Conservation (phyloP, 1,139 yeast species). For the Hansenula sp. region DNA sequence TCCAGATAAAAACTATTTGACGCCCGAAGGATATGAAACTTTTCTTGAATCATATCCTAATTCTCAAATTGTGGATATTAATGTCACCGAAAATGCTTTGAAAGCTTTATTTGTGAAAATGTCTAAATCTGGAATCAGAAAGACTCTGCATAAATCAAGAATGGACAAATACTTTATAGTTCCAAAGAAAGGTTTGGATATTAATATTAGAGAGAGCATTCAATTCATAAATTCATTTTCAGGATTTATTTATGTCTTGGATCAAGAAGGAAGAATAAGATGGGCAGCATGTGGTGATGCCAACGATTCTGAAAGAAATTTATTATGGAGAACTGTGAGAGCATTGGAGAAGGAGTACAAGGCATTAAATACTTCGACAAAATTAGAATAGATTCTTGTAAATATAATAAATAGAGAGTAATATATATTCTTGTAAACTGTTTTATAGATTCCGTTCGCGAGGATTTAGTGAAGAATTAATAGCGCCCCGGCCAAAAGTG, state of each 20-base stretch:
- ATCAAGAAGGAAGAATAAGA: slow-evolving; percentile 66
- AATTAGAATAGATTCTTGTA: background rate
- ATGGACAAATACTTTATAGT: slow-evolving; percentile 59
- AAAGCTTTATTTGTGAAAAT: slow-evolving; percentile 61
- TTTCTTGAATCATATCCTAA: slow-evolving; percentile 40
- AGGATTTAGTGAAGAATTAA: background rate
- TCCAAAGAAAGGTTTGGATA: slow-evolving; percentile 56
- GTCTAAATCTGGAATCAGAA: slow-evolving; percentile 41
- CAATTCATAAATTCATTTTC: slow-evolving; percentile 72
- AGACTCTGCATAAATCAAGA: slow-evolving; percentile 43
- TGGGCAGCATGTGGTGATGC: slow-evolving; percentile 94
- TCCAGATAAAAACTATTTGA: slow-evolving; percentile 31
- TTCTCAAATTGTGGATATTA: slow-evolving; percentile 69
- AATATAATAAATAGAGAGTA: background rate
- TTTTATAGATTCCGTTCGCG: background rate
- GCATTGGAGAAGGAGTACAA: slow-evolving; percentile 32
- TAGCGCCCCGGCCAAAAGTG: too few relatives aligned
- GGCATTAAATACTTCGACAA: slow-evolving; percentile 8
- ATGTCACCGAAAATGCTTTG: slow-evolving; percentile 65
- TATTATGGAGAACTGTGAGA: slow-evolving; percentile 62
- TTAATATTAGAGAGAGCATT: slow-evolving; percentile 54
- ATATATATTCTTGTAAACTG: background rate
- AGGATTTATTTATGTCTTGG: slow-evolving; percentile 81
- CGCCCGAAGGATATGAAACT: slow-evolving; percentile 15
- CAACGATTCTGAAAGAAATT: slow-evolving; percentile 52